Base-by-base conservation (phyloP, 352 stramenopile species). In the Phytophthora parvispora region DNA sequence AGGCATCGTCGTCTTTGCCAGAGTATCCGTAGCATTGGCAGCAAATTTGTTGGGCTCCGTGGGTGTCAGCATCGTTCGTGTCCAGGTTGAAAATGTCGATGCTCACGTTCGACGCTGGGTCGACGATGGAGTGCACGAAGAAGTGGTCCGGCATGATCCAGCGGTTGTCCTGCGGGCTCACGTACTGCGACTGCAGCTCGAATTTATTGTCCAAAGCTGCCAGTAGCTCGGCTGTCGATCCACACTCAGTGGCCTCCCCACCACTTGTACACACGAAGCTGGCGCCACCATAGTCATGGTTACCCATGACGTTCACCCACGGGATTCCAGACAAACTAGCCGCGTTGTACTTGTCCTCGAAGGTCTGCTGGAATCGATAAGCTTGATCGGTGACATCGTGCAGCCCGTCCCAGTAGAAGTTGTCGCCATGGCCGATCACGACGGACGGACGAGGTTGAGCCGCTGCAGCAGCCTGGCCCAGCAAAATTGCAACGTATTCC, bases 11-110 rank as follows among this genome's bases (percentile, higher is more conserved):
- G 20, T 83, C 74, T 62, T 84, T 83, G 9, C 68, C 50, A 8
- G 85, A 86, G 67, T 93, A 95, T 6, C 84, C 86, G 58, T 92
- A 95, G 64, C 87, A 95, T 64, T 95, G 87, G 59, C 87, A 93
- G 50, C 87, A 95, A 52, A 95, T 91, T 53, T 95, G 82, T 36
- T 84, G 80, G 0, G 77, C 78, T 22, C 83, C 85, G 20, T 93
- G 85, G 2, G 74, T 73, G 32, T 93, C 83, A 0, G 86, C 86
- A 47, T 90, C 82, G 66, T 92, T 97, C 51, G 86, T 94, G 69
- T 97, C 88, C 15, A 97, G 38, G 61, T 94, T 97, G 57, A 94
- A 97, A 29, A 97, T 90, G 52, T 97, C 89, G 54, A 97, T 87
- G 16, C 72, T 92, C 48, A 95, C 73, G 49, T 83, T 84, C 13